Percentiles rank a stretch among this genome's conserved stretches.
These are phyloP conservation scores for Smallanthus sonchifolius DNA, from an alignment of 129 eudicot species.

Conservation along the genomic window DNA sequence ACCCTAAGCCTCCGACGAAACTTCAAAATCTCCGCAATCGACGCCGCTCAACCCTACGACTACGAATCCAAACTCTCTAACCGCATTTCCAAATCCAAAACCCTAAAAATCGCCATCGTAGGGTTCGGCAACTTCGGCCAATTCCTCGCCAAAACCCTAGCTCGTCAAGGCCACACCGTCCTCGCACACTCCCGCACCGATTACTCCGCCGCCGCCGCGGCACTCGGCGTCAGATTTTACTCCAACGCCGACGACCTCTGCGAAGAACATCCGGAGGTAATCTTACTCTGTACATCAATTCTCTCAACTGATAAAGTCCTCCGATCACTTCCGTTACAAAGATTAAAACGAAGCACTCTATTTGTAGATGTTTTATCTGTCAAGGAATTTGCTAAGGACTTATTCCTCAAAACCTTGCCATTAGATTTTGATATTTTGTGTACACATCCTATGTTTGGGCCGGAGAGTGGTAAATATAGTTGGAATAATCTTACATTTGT, in stretches of 20 bases:
- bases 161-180: constrained; percentile 75
- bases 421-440: constrained; percentile 71
- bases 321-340: constrained; percentile 56
- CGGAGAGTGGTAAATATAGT: constrained; percentile 71
- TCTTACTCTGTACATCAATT: constrained; percentile 70
- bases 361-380: constrained; percentile 88
- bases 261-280: constrained; percentile 88
- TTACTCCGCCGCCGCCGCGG: constrained; percentile 40
- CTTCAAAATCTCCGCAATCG: constrained; percentile 47
- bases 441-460: constrained; percentile 97
- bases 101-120: constrained; percentile 62
- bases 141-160: constrained; percentile 63
- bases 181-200: constrained; percentile 75
- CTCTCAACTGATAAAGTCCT: constrained; percentile 72
- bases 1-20: constrained; percentile 17
- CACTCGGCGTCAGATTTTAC: constrained; percentile 51
- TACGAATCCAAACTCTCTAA: constrained; percentile 49
- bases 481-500: constrained; percentile 73
- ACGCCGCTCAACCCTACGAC: constrained; percentile 75
- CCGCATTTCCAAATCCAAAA: constrained; percentile 37
- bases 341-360: constrained; percentile 61
- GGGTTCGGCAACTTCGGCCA: constrained; percentile 95
- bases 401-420: constrained; percentile 50
- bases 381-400: constrained; percentile 62
- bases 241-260: constrained; percentile 65